Evolutionary conservation across 2,329 filamentous ascomycete species (phyloP), one percentile per base, ranked within the genome.

Genomic region (Chrysosporium queenslandicum): DNA sequence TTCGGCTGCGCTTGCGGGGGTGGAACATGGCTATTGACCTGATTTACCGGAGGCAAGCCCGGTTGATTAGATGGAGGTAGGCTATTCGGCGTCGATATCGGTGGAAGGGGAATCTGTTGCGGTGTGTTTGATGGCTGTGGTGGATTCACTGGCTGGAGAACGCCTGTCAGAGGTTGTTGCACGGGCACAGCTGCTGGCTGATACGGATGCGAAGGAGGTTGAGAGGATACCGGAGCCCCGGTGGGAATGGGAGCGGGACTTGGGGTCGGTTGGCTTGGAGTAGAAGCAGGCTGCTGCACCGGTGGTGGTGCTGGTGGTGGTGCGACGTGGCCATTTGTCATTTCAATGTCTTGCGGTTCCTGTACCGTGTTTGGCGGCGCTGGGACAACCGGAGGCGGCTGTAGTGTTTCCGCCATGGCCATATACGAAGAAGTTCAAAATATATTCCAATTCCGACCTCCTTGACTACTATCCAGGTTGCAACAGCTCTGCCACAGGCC

Each of bases 151-250:
- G 42, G 39, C 20, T 34, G 39, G 8, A 30, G 30, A 37, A 11
- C 32, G 30, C 29, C 29, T 29, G 49, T n/a, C 14, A 29, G 40
- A 51, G 23, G 12, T 21, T 51, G 12, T 30, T 51, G 34, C 14
- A 4, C 14, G 3, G 49, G 62, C 67, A 72, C 55, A 65, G 70
- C 58, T 66, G 72, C 58, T 64, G 66, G 59, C 66, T 74, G 61
- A 68, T 65, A 46, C 6, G 43, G n/a, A n/a, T 46, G 21, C 52
- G 73, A 67, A 37, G 69, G 67, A 58, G 71, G 61, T 61, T 70
- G 43, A n/a, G 47, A 16, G 29, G 55, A 21, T 53, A 55, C 18
- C 53, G 60, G 45, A 57, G 56, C 40, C 47, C 45, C 14, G 20
- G 45, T 50, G 30, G 56, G 57, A 43, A 56, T 59, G 23, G 57